Evolutionary conservation across 2,329 filamentous ascomycete genomes (phyloP).

Genomic region (Calycina herbarum): DNA sequence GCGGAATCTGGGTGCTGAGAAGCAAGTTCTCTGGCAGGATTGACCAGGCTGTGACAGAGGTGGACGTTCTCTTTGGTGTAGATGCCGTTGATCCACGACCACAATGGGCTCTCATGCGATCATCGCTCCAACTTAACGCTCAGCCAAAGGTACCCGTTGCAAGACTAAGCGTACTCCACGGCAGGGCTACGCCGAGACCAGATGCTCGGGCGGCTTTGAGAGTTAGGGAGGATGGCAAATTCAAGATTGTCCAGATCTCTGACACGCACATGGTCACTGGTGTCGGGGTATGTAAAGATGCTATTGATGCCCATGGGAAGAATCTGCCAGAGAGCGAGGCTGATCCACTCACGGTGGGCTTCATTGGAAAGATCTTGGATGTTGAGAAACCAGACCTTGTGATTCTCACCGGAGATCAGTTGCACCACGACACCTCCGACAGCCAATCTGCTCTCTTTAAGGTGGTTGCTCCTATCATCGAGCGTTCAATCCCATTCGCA

Average conservation of each 20-base stretch:
- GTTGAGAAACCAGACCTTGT: slow-evolving; percentile 91
- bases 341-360: slow-evolving; percentile 84
- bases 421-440: slow-evolving; percentile 90
- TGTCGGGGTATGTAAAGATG: slow-evolving; percentile 77
- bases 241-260: slow-evolving; percentile 95
- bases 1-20: slow-evolving; percentile 63
- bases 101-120: slow-evolving; percentile 60
- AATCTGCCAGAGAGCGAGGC: slow-evolving; percentile 74
- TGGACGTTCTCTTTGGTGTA: slow-evolving; percentile 67
- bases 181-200: slow-evolving; percentile 64
- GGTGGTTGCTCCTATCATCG: slow-evolving; percentile 75
- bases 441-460: slow-evolving; percentile 78
- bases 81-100: slow-evolving; percentile 82
- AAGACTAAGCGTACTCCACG: slow-evolving; percentile 39
- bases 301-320: slow-evolving; percentile 51
- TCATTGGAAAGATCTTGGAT: slow-evolving; percentile 78
- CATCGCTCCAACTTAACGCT: slow-evolving; percentile 40
- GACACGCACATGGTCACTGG: slow-evolving; percentile 91
- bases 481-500: slow-evolving; percentile 84
- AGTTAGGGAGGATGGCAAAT: slow-evolving; percentile 82
- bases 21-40: slow-evolving; percentile 45
- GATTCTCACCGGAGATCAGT: slow-evolving; percentile 85
- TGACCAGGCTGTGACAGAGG: slow-evolving; percentile 55
- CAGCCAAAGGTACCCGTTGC: slow-evolving; percentile 38
- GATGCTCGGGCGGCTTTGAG: slow-evolving; percentile 42